Conservation (phyloP, 208 protist species). For the Leptomonas pyrrhocoris region DNA sequence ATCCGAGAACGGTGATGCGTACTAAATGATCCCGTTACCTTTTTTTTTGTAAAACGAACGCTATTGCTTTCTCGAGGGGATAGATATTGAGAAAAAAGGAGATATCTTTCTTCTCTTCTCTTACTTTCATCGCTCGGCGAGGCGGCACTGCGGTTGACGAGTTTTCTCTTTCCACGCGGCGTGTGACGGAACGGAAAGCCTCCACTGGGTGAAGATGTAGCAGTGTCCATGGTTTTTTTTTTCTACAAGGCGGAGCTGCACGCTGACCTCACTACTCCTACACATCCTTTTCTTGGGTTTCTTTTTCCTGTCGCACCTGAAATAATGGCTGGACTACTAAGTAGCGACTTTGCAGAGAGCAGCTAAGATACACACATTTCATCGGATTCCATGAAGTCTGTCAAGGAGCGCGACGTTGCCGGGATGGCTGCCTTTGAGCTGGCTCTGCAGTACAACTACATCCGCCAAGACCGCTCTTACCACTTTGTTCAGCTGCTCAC, state of each 20-base stretch:
- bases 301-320: too few species aligned
- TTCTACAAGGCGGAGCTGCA: too few species aligned
- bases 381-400: conserved; percentile 20
- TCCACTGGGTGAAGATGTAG: too few species aligned
- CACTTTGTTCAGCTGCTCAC: conserved; percentile 82
- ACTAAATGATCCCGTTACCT: neutral
- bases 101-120: neutral
- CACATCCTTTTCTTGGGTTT: too few species aligned
- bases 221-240: too few species aligned
- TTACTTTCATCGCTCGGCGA: neutral
- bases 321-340: too few species aligned
- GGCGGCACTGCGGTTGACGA: too few species aligned
- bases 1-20: too few species aligned
- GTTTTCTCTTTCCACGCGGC: too few species aligned
- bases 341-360: too few species aligned
- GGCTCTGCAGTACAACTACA: conserved; percentile 75
- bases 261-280: too few species aligned
- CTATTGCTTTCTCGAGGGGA: neutral
- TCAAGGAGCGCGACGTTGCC: conserved; percentile 80
- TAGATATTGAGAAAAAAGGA: neutral
- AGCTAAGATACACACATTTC: neutral
- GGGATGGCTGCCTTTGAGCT: conserved; percentile 85
- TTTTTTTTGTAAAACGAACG: neutral
- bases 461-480: conserved; percentile 86
- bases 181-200: too few species aligned